phyloP scores from a whole-genome alignment of 2,329 filamentous ascomycete species.

The Thielaviopsis ethacetica region DNA sequence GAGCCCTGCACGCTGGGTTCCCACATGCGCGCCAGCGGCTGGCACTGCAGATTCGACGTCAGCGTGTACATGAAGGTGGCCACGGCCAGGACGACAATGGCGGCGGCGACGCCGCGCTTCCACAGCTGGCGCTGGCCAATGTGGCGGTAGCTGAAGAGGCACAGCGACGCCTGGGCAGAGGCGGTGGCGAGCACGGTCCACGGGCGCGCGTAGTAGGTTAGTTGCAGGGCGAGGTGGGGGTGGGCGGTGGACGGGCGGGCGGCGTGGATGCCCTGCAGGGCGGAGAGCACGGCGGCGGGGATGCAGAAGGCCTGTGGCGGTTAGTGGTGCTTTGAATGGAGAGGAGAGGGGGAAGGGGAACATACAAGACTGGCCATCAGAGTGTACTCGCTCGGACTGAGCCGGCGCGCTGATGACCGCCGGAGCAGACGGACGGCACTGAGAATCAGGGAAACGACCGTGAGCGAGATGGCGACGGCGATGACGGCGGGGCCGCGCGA shows the following conservation, averaged over 20 bases:
- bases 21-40: conserved; percentile 23
- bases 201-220: conserved; percentile 21
- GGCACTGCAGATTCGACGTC: conserved; percentile 22
- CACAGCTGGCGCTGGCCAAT: conserved; percentile 18
- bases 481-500: too few species aligned
- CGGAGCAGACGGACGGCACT: too few species aligned
- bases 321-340: too few species aligned
- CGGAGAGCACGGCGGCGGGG: too few species aligned
- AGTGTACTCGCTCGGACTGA: too few species aligned
- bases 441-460: too few species aligned
- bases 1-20: conserved; percentile 16
- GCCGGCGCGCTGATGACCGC: too few species aligned
- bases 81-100: conserved; percentile 19
- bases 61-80: conserved; percentile 20
- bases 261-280: too few species aligned
- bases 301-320: too few species aligned
- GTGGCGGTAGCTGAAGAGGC: conserved; percentile 20
- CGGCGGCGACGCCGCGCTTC: conserved; percentile 18
- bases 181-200: conserved; percentile 22
- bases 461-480: too few species aligned
- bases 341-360: too few species aligned
- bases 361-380: too few species aligned
- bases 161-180: conserved; percentile 23
- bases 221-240: conserved; percentile 18
- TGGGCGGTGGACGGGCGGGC: not conserved